Conservation (phyloP, 768 basidiomycete genomes). For the Pleurotus platypus region DNA sequence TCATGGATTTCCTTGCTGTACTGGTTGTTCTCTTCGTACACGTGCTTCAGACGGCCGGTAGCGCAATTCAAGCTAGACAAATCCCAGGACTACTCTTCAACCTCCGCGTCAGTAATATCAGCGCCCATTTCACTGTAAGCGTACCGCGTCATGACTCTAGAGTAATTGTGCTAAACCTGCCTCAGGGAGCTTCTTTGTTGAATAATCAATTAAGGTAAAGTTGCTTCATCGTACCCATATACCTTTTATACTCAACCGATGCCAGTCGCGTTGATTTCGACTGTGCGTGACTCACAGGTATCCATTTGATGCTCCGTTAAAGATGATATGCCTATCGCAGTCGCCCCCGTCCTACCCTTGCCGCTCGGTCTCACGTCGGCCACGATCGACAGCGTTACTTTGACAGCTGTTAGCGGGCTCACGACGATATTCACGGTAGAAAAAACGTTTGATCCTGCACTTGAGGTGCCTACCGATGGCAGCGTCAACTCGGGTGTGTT, state of each 20-base stretch:
- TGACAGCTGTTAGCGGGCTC: neutral
- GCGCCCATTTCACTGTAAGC: slow-evolving; percentile 1
- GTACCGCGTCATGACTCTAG: no score
- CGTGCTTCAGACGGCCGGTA: neutral
- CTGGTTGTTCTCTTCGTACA: neutral
- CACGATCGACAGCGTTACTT: neutral
- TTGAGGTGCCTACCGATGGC: neutral
- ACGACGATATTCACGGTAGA: neutral
- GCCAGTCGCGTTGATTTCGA: neutral
- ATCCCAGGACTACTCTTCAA: neutral
- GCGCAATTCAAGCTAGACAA: neutral
- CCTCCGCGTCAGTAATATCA: neutral
- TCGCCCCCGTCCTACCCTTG: neutral
- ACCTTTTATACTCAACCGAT: neutral
- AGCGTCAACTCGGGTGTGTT: neutral
- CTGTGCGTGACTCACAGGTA: neutral
- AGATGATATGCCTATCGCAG: neutral
- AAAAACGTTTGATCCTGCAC: neutral
- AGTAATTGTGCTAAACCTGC: no score
- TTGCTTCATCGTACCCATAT: neutral
- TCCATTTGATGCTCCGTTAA: no score
- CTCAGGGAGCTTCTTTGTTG: neutral
- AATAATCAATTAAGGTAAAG: neutral
- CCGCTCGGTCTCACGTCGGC: neutral
- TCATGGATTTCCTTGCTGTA: neutral